Evolutionary conservation across 441 rosid species (phyloP), one percentile per base, ranked within the genome.

Genomic region (Hura crepitans): DNA sequence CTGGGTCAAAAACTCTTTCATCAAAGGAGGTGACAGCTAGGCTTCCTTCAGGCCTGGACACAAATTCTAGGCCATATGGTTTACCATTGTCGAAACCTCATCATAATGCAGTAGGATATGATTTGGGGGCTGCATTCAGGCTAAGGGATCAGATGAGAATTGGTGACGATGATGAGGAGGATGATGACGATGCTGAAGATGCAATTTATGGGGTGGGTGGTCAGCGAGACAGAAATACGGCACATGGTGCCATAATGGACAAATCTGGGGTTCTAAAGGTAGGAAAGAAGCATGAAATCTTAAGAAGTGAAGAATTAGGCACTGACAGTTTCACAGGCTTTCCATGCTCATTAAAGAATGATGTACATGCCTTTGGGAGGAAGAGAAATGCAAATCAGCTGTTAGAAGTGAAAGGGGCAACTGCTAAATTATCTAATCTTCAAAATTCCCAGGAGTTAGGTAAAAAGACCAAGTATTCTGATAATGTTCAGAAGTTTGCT

Each of bases 181-280:
- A 80, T 27, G 77, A 68, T 22, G 84, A 82, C 72, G 84, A 82
- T 72, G 82, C 67, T 73, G 89, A 89, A 64, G 90, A 84, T 62
- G 84, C 89, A 65, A 75, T 89, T 60, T 88, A 84, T 80, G 88
- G 86, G 72, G 80, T 72, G 74, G 90, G 87, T 75, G 51, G 80
- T 53, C 84, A 80, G 47, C 85, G 77, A 75, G 85, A 82, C 60
- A 81, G 69, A 64, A 83, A 81, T 79, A 73, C 39, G 70, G 63
- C 72, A 43, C 74, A 45, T 39, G 68, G 78, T 72, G 58, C 74
- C 72, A 42, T 60, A 58, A 66, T 71, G 62, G 85, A 80, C 35
- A 90, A 79, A 77, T 74, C 88, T 67, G 82, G 89, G 69, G 67
- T 75, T 72, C 66, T 66, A 71, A 88, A 79, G 82, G 78, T 66